Percentiles rank a stretch among this genome's conserved stretches.
These are phyloP conservation scores for Biscutella laevigata DNA, from an alignment of 441 rosid species.

Conservation along the genomic window DNA sequence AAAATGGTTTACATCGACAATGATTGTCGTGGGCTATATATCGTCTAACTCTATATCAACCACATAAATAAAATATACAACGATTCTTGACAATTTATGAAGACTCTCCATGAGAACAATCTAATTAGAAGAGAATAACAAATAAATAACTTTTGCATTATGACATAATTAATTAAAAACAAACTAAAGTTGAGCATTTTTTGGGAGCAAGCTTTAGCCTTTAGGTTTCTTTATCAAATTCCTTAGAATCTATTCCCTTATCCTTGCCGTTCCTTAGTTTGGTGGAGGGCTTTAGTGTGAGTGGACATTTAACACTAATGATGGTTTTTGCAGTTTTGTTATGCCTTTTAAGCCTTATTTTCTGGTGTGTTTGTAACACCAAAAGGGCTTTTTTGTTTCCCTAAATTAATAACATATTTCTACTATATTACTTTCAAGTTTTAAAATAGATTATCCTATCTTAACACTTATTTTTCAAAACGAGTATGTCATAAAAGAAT, in stretches of 20 bases:
- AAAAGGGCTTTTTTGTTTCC: slow-evolving; percentile 1
- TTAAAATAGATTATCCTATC: not conserved
- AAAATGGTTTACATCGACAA: not conserved
- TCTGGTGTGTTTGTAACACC: slow-evolving; percentile 11
- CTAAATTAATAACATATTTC: not conserved
- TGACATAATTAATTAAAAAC: not conserved
- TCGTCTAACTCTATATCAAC: not conserved
- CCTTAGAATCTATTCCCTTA: slow-evolving; percentile 22
- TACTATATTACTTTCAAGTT: not conserved
- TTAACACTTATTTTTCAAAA: too few relatives aligned
- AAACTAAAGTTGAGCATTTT: slow-evolving; percentile 8
- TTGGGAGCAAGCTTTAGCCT: slow-evolving; percentile 16
- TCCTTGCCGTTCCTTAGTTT: slow-evolving; percentile 4
- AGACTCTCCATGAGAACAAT: not conserved
- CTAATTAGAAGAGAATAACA: slow-evolving; percentile 6
- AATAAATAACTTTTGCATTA: not conserved
- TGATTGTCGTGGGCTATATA: not conserved
- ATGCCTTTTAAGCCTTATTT: slow-evolving; percentile 2
- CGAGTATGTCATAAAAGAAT: too few relatives aligned
- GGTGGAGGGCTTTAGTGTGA: slow-evolving; percentile 16
- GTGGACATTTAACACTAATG: slow-evolving; percentile 20
- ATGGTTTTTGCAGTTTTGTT: not conserved
- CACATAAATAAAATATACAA: not conserved
- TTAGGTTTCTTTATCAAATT: slow-evolving; percentile 25
- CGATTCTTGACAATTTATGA: not conserved